Percentiles rank a stretch among this genome's conserved stretches.
Conservation (phyloP, 345 rosid species). For the Raphanus raphanistrum region DNA sequence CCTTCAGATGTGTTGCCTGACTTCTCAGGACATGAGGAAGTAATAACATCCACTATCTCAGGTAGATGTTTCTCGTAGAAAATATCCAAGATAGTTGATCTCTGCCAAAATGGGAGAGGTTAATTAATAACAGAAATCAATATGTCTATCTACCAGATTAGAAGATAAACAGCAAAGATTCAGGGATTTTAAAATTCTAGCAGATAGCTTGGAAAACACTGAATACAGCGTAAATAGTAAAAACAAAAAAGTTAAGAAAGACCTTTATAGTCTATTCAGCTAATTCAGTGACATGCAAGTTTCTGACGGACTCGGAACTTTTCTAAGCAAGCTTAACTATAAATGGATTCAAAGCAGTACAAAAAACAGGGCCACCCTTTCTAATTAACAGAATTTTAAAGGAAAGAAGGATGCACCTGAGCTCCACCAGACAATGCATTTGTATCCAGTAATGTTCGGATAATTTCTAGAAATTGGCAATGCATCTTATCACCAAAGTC, state of each 20-base stretch:
- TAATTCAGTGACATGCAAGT: constrained; percentile 4
- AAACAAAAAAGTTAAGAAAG: neutral
- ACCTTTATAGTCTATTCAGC: neutral
- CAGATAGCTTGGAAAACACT: neutral
- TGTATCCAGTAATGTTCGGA: constrained; percentile 93
- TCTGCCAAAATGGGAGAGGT: constrained; percentile 52
- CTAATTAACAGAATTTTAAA: neutral
- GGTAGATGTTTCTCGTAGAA: constrained; percentile 94
- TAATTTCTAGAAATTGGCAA: constrained; percentile 97
- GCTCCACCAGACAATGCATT: constrained; percentile 71
- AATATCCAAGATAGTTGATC: constrained; percentile 76
- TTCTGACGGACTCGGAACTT: neutral
- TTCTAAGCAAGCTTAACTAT: constrained; percentile 6
- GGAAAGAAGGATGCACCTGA: constrained; percentile 54
- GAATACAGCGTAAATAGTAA: neutral
- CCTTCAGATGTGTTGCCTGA: constrained; percentile 49
- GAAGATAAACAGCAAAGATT: neutral
- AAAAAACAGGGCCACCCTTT: neutral
- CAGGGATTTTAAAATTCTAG: constrained; percentile 2
- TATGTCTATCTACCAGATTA: constrained; percentile 15
- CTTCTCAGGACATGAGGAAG: constrained; percentile 67
- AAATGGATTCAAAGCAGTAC: neutral
- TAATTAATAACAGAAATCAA: constrained; percentile 5
- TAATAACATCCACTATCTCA: constrained; percentile 83
- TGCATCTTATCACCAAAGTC: constrained; percentile 96